Percentiles rank a stretch among this genome's conserved stretches.
Conservation (phyloP, 2,329 filamentous ascomycete species). For the Sphaceloma murrayae region DNA sequence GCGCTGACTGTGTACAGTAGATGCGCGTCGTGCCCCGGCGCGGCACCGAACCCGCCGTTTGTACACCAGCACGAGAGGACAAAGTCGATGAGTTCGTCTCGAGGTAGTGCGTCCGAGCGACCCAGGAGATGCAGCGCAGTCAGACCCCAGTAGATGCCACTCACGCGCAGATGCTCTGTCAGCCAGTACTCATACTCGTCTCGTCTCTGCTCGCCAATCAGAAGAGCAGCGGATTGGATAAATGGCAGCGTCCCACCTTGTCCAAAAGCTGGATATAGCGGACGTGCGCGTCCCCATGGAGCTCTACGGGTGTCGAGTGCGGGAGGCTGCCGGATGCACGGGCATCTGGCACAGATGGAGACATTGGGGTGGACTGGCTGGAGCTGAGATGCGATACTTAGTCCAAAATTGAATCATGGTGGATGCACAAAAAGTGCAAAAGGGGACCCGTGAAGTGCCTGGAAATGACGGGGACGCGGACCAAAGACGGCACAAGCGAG, state of each 20-base stretch:
- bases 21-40: constrained; percentile 88
- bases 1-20: constrained; percentile 94
- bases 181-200: constrained; percentile 97
- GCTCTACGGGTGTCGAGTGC: no score
- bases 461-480: constrained; percentile 12
- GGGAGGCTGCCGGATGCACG: neutral
- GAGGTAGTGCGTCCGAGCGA: constrained; percentile 69
- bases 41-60: constrained; percentile 84
- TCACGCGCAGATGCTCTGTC: constrained; percentile 90
- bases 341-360: neutral
- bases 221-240: constrained; percentile 12
- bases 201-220: constrained; percentile 50
- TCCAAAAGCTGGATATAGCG: constrained; percentile 89
- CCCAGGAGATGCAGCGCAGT: constrained; percentile 78
- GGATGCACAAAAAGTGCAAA: no score
- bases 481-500: neutral
- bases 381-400: neutral
- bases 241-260: constrained; percentile 52
- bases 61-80: constrained; percentile 90
- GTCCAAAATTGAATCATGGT: constrained; percentile 11
- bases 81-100: constrained; percentile 75
- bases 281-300: constrained; percentile 62
- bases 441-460: constrained; percentile 3
- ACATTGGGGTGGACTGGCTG: constrained; percentile 35
- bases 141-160: constrained; percentile 93